Base-by-base conservation (phyloP, 2,329 filamentous ascomycete species). In the Nemania abortiva region DNA sequence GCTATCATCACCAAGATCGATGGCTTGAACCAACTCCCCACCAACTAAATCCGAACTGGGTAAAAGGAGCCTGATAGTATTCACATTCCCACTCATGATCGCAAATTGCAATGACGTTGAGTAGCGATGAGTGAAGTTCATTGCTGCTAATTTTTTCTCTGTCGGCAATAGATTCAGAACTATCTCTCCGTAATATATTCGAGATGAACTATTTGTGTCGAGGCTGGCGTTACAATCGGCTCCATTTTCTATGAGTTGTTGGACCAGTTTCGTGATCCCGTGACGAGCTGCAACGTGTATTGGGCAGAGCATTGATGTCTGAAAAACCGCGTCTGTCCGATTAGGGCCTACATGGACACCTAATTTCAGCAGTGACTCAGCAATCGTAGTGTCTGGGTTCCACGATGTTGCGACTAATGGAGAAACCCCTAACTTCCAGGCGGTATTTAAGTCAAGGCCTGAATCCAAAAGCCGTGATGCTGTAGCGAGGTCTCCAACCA, bases 351-450 rank as follows among this genome's bases (percentile, higher is more conserved):
- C 18, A 15, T 52, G n/a, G 10, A 54, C 54, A 11, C 62, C 45
- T 34, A 27, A 39, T 6, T 22, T 11, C 9, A 65, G 22, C 42
- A 65, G 11, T 27, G n/a, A 27, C 4, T 59, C 22, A 22, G 63
- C 55, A 27, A 65, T 65, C 1, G 2, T 22, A 18, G 9, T 31
- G 49, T 65, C 37, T 15, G 29, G 29, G 15, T 65, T 65, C 54
- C 63, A 65, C 7, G 63, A 29, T 15, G 54, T 59, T 34, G 63
- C 63, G 27, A 50, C 22, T 49, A 59, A 18, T 42, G 63, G 63
- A 13, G 54, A 34, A 45, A 65, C 31, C 7, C 37, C 42, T 31
- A 6, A 1, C 5, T 18, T 11, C 63, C 54, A 65, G 24, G 24
- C 45, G 20, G 27, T 7, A 18, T 50, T 24, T 6, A 65, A n/a